phyloP scores from a whole-genome alignment of 2,329 filamentous ascomycete species.

The Ophiostoma quercus region DNA sequence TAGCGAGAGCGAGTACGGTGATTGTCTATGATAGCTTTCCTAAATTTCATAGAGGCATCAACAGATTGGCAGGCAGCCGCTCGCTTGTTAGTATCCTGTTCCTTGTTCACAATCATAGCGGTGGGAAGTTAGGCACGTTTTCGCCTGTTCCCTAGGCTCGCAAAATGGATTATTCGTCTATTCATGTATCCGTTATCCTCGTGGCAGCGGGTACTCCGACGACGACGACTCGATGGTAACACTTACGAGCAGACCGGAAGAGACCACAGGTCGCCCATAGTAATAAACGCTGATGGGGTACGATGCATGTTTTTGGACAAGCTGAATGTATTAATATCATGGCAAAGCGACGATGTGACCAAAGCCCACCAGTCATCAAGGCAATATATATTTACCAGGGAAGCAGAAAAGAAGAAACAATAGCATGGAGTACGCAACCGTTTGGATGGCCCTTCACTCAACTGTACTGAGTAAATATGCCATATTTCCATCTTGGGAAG shows the following conservation, averaged over 20 bases:
- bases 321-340: neutral
- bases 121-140: neutral
- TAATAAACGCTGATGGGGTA: no score
- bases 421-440: neutral
- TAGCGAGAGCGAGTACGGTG: neutral
- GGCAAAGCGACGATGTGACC: neutral
- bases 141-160: neutral
- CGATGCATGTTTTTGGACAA: neutral
- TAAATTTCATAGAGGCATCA: neutral
- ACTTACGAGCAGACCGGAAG: neutral
- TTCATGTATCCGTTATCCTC: neutral
- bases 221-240: neutral
- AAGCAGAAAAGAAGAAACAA: neutral
- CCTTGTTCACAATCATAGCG: neutral
- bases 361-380: neutral
- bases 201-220: neutral
- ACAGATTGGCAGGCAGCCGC: neutral
- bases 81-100: conserved; percentile 1
- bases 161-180: neutral
- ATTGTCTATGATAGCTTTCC: neutral
- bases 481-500: neutral
- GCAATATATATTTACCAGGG: neutral
- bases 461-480: neutral
- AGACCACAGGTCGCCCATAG: neutral
- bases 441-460: neutral